Evolutionary conservation across 2,329 filamentous ascomycete species (phyloP).

Genomic region (Colletotrichum brevisporum): DNA sequence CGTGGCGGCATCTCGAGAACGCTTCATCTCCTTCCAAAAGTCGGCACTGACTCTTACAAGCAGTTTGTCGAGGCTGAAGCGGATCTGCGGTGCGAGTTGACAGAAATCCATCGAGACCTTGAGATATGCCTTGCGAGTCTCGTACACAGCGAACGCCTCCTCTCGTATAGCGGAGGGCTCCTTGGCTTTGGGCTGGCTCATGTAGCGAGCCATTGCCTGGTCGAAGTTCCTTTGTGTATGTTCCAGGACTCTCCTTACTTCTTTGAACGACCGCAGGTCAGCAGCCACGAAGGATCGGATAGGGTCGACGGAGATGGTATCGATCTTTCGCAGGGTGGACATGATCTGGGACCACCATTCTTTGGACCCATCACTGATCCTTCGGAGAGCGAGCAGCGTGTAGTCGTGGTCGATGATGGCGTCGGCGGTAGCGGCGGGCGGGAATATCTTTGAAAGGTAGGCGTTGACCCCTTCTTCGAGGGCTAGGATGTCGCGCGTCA

Average conservation of each 20-base stretch:
- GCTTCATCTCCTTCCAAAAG: conserved; percentile 88
- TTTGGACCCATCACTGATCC: conserved; percentile 86
- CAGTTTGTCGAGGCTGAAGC: conserved; percentile 86
- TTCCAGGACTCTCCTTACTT: conserved; percentile 82
- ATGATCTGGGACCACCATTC: conserved; percentile 90
- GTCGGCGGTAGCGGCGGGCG: conserved; percentile 81
- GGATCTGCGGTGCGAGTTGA: conserved; percentile 86
- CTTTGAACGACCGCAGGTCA: conserved; percentile 89
- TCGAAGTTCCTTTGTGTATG: conserved; percentile 88
- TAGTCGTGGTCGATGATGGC: conserved; percentile 95
- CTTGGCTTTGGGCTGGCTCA: conserved; percentile 90
- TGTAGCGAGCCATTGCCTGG: conserved; percentile 83
- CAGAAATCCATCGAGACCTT: conserved; percentile 96
- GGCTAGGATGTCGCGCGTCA: conserved; percentile 74
- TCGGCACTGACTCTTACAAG: conserved; percentile 88
- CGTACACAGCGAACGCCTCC: conserved; percentile 95
- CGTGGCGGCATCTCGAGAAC: conserved; percentile 75
- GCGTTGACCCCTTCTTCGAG: conserved; percentile 85
- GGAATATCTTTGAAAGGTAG: conserved; percentile 83
- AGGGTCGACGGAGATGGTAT: conserved; percentile 83
- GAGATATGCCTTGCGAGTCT: conserved; percentile 90
- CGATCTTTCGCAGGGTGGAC: conserved; percentile 81
- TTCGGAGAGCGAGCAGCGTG: conserved; percentile 86
- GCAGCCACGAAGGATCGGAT: conserved; percentile 82
- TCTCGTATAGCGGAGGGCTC: conserved; percentile 92